A percentile compares a stretch with the other conserved stretches of the same genome.
These are phyloP conservation scores for Geranium rotundifolium DNA, from an alignment of 345 rosid genomes.

Conservation along the genomic window DNA sequence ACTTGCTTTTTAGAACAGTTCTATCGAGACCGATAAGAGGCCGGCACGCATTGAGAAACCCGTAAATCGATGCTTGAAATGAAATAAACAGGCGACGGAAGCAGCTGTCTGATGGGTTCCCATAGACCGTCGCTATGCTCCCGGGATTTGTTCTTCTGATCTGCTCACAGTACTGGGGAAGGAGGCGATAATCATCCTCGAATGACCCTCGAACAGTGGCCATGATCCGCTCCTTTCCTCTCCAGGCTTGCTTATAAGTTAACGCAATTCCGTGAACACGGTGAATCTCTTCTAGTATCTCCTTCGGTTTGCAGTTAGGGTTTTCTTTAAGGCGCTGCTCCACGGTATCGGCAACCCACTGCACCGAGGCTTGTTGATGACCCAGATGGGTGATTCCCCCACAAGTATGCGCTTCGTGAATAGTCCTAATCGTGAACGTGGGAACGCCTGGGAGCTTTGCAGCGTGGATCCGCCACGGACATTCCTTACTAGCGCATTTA, in stretches of 20 bases:
- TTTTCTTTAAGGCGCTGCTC: constrained; percentile 88
- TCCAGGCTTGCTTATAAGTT: constrained; percentile 99
- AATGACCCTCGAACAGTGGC: constrained; percentile 98
- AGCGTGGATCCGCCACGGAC: constrained; percentile 97
- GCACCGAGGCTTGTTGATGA: constrained; percentile 98
- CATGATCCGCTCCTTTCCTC: constrained; percentile 98
- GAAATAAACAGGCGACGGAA: constrained; percentile 96
- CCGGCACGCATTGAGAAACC: constrained; percentile 88
- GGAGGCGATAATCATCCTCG: constrained; percentile 91
- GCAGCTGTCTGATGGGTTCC: constrained; percentile 58
- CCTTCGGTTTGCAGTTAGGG: constrained; percentile 92
- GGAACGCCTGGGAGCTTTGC: constrained; percentile 99
- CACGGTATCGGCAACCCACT: constrained; percentile 94
- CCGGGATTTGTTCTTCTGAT: constrained; percentile 78
- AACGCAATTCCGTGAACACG: constrained; percentile 85
- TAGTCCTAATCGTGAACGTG: constrained; percentile 85
- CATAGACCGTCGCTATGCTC: constrained; percentile 85
- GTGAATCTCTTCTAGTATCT: constrained; percentile 95
- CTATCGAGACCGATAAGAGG: constrained; percentile 91
- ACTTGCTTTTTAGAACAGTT: constrained; percentile 78
- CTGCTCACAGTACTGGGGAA: constrained; percentile 92
- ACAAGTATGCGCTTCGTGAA: constrained; percentile 74
- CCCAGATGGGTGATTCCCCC: constrained; percentile 96
- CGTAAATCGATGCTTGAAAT: constrained; percentile 93
- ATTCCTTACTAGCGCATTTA: constrained; percentile 90